A percentile compares a stretch with the other conserved stretches of the same genome.
Evolutionary conservation across 2,329 filamentous ascomycete species (phyloP).

Genomic region (Phialophora chinensis): DNA sequence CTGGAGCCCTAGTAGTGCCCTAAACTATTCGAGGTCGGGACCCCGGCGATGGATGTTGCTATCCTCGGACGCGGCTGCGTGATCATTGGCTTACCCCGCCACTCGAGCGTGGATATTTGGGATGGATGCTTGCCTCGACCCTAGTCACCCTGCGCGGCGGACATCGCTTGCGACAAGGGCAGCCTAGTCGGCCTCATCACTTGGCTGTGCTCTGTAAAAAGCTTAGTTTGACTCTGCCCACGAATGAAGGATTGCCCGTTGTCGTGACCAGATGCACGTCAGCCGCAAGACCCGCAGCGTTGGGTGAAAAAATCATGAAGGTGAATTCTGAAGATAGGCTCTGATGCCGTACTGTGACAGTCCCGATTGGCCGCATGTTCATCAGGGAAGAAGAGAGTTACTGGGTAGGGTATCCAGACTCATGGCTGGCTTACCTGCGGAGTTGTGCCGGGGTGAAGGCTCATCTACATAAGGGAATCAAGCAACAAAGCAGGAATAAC

Average conservation of each 20-base stretch:
- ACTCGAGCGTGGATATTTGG: constrained; percentile 1
- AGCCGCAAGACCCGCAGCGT: constrained; percentile 7
- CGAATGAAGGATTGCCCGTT: constrained; percentile 10
- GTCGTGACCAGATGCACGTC: constrained; percentile 15
- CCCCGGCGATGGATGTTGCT: constrained; percentile 13
- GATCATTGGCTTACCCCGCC: constrained; percentile 12
- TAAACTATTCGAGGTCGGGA: constrained; percentile 1
- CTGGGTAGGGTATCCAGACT: not conserved
- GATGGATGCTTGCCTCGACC: constrained; percentile 1
- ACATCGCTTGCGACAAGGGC: not conserved
- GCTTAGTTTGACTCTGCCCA: constrained; percentile 11
- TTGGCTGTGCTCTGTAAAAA: constrained; percentile 17
- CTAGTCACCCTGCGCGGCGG: not conserved
- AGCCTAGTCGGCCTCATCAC: not conserved
- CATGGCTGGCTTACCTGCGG: constrained; percentile 1
- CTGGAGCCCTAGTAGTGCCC: not conserved
- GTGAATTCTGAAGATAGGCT: not conserved
- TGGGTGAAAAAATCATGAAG: not conserved
- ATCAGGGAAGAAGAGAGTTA: not conserved
- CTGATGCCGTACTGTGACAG: not conserved
- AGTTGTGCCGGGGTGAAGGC: not conserved
- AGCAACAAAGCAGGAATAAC: not conserved
- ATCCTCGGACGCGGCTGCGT: constrained; percentile 15
- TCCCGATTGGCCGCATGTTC: not conserved
- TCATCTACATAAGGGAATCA: not conserved